A percentile compares a stretch with the other conserved stretches of the same genome.
Conservation (phyloP, 495 filamentous ascomycete genomes). For the Neurospora cerealis region DNA sequence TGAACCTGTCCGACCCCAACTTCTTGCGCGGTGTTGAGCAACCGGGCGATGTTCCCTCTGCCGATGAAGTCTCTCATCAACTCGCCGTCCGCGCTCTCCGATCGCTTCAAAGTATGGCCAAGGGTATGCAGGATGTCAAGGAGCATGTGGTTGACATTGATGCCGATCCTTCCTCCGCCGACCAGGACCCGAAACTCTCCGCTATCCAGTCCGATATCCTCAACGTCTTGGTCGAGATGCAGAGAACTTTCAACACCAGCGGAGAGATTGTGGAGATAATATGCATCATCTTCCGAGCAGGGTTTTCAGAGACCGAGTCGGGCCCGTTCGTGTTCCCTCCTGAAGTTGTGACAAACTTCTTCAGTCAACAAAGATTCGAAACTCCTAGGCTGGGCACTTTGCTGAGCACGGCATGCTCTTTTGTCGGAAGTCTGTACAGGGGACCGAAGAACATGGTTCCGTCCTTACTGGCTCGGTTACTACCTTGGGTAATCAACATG, state of each 20-base stretch:
- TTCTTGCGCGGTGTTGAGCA: slow-evolving; percentile 20
- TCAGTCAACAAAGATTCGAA: slow-evolving; percentile 49
- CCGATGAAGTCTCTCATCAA: slow-evolving; percentile 36
- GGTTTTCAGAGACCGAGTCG: slow-evolving; percentile 67
- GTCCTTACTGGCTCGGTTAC: slow-evolving; percentile 42
- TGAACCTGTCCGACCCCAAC: slow-evolving; percentile 27
- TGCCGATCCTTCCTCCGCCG: slow-evolving; percentile 14
- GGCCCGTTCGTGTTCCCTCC: slow-evolving; percentile 72
- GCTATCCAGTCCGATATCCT: slow-evolving; percentile 41
- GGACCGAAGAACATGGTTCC: slow-evolving; percentile 28
- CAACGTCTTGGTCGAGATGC: slow-evolving; percentile 37
- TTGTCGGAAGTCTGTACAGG: slow-evolving; percentile 56
- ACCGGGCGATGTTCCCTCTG: slow-evolving; percentile 9
- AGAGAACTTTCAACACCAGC: slow-evolving; percentile 47
- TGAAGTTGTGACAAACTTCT: slow-evolving; percentile 57
- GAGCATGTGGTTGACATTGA: slow-evolving; percentile 62
- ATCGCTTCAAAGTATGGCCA: slow-evolving; percentile 68
- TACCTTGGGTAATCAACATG: slow-evolving; percentile 56
- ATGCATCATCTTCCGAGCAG: slow-evolving; percentile 66
- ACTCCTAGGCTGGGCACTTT: slow-evolving; percentile 64
- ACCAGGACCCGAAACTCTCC: slow-evolving; percentile 3
- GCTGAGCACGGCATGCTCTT: slow-evolving; percentile 67
- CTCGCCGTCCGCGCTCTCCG: slow-evolving; percentile 56
- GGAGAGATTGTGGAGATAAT: slow-evolving; percentile 64
- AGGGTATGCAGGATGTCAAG: slow-evolving; percentile 62